A percentile compares a stretch with the other conserved stretches of the same genome.
Conservation (phyloP, 2,329 filamentous ascomycete genomes). For the Stachybotrys chlorohalonatus region DNA sequence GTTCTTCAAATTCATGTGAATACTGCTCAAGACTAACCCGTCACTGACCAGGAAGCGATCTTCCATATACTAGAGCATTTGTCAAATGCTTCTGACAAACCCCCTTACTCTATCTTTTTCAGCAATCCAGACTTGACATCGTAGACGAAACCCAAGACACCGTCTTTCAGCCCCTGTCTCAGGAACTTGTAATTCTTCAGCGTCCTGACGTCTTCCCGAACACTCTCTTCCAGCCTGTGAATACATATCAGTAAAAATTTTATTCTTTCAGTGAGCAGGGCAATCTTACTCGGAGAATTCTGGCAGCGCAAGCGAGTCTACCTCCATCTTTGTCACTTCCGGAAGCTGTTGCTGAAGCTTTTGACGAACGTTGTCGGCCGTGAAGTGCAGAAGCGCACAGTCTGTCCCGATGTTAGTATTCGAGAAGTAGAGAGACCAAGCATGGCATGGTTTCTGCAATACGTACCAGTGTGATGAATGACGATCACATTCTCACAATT, state of each 20-base stretch:
- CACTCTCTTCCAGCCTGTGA: background rate
- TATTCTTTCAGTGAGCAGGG: background rate
- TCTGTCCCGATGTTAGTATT: background rate
- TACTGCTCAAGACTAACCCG: too few relatives aligned
- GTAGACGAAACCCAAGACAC: background rate
- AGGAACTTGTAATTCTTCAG: background rate
- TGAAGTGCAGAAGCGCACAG: background rate
- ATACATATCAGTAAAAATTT: background rate
- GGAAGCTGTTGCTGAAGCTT: background rate
- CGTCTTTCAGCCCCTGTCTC: background rate
- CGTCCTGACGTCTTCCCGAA: background rate
- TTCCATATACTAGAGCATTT: too few relatives aligned
- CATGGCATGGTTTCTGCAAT: background rate
- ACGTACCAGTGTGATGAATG: background rate
- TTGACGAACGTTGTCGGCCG: background rate
- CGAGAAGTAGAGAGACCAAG: background rate
- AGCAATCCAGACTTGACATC: background rate
- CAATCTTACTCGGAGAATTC: background rate
- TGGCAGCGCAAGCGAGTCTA: background rate
- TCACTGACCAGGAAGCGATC: too few relatives aligned
- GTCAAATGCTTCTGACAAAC: background rate
- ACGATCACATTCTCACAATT: background rate
- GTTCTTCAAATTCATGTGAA: too few relatives aligned
- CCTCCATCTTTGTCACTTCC: background rate
- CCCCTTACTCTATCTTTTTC: background rate